Evolutionary conservation across 1,284 basidiomycete genomes (phyloP), one percentile per base, ranked within the genome.

Genomic region (Ceratobasidium sp.): DNA sequence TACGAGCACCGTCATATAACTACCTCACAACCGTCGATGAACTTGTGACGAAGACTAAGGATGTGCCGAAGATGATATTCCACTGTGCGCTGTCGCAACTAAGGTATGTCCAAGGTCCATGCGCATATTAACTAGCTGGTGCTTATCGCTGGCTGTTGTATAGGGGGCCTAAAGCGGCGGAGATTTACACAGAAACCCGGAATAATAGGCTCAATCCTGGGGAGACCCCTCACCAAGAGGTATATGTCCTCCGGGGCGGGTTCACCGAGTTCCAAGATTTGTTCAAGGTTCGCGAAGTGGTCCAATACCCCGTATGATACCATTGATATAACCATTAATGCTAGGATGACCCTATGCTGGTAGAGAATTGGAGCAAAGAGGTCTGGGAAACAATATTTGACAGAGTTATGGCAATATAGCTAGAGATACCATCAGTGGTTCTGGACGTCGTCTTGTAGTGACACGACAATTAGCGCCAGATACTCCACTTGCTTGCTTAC

Each of bases 11-110:
- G 1, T 91, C 90, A 13, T 76, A 80, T 39, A 83, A 84, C 56
- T 92, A 93, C 80, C 80, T 86, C 37, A 81, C 81, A 62, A 84
- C 82, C 34, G 87, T 92, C 29, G 84, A 90, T 79, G 80, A 83
- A 1, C 84, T 93, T 39, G 85, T 92, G 39, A 82, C 84, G 78
- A 82, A 88, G 74, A 88, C 88, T 16, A 89, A 90, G 79, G 83
- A 87, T 56, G 83, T 92, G 4, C 86, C 88, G 8, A 81, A 84
- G 22, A 82, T 93, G 37, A 83, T 94, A 58, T 94, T 94, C 79
- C 92, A 94, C 79, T 94, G 92, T 79, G 85, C 86, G 4, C 82
- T 91, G 65, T 92, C 91, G 7, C 92, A 93, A 82, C 84, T 87
- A 51, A 85, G 92, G 91, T 92, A 78, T 53, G 89, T 81, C 24